Conservation (phyloP, 805 yeast species). For the Kregervanrija pseudodelftensis region DNA sequence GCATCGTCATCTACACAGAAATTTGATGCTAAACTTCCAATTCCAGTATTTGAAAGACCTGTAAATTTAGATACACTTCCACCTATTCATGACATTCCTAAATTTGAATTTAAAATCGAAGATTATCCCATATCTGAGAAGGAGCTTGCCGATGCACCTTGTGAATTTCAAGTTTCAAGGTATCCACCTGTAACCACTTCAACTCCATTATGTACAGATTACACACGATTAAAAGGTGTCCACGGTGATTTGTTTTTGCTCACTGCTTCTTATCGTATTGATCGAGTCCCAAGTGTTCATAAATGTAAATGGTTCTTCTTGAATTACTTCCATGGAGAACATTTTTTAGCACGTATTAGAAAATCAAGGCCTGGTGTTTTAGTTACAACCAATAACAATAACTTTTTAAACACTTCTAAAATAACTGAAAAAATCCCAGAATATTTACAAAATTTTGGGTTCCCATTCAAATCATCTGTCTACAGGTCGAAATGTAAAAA, state of each 20-base stretch:
- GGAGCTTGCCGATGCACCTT: conserved; percentile 12
- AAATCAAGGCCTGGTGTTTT: conserved; percentile 27
- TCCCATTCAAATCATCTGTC: conserved; percentile 21
- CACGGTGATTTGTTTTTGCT: conserved; percentile 14
- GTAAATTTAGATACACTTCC: neutral
- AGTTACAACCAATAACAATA: conserved; percentile 33
- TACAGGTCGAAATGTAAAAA: conserved; percentile 18
- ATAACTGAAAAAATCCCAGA: conserved; percentile 4
- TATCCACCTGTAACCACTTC: conserved; percentile 7
- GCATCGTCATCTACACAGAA: too few species aligned
- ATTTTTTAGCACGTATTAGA: conserved; percentile 20
- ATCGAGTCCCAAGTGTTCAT: conserved; percentile 8
- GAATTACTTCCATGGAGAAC: conserved; percentile 16
- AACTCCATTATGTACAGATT: conserved; percentile 10
- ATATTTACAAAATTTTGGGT: conserved; percentile 6
- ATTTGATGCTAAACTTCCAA: too few species aligned
- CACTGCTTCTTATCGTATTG: conserved; percentile 6
- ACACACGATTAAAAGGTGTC: conserved; percentile 18
- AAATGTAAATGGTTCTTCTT: conserved; percentile 18
- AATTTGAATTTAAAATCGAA: conserved; percentile 4
- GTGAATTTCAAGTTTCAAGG: conserved; percentile 11
- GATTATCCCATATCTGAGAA: conserved; percentile 3
- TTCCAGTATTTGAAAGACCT: too few species aligned
- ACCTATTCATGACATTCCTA: conserved; percentile 4
- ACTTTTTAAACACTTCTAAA: conserved; percentile 17